Percentiles rank a stretch among this genome's conserved stretches.
Evolutionary conservation across 2,329 filamentous ascomycete species (phyloP).

Genomic region (Alternaria arborescens): DNA sequence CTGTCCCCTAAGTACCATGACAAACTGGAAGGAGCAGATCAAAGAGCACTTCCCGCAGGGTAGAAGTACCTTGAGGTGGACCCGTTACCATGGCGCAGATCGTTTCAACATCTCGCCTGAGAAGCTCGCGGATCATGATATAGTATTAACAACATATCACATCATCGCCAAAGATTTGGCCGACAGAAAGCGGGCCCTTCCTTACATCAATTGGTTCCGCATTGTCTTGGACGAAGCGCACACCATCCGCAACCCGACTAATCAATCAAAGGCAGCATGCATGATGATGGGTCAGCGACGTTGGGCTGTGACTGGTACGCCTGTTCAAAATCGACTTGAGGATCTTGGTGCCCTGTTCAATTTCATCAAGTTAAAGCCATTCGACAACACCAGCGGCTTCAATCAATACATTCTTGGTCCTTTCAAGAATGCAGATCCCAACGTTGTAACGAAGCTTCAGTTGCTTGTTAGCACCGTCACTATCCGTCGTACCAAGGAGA

Average conservation of each 20-base stretch:
- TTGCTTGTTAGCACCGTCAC: constrained; percentile 95
- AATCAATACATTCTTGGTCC: constrained; percentile 80
- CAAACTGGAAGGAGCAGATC: constrained; percentile 95
- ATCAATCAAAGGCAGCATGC: constrained; percentile 86
- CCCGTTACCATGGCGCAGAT: constrained; percentile 86
- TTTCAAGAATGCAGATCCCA: constrained; percentile 85
- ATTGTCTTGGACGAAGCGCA: constrained; percentile 96
- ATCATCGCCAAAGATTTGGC: constrained; percentile 80
- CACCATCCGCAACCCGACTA: constrained; percentile 85
- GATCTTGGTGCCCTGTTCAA: constrained; percentile 87
- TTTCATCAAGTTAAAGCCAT: constrained; percentile 85
- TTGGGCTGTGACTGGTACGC: constrained; percentile 98
- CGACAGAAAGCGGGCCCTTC: constrained; percentile 70
- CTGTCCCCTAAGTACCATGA: constrained; percentile 87
- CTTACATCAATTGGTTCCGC: constrained; percentile 88
- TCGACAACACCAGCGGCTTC: constrained; percentile 80
- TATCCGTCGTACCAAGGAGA: constrained; percentile 88
- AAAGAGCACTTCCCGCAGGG: constrained; percentile 76
- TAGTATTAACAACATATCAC: constrained; percentile 93
- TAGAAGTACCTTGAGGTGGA: constrained; percentile 67
- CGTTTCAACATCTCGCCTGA: constrained; percentile 68
- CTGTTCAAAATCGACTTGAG: constrained; percentile 87
- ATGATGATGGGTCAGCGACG: constrained; percentile 79
- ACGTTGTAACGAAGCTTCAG: constrained; percentile 84
- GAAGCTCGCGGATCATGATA: constrained; percentile 75